Base-by-base conservation (phyloP, 2,329 filamentous ascomycete genomes). In the Penicillium sp. region DNA sequence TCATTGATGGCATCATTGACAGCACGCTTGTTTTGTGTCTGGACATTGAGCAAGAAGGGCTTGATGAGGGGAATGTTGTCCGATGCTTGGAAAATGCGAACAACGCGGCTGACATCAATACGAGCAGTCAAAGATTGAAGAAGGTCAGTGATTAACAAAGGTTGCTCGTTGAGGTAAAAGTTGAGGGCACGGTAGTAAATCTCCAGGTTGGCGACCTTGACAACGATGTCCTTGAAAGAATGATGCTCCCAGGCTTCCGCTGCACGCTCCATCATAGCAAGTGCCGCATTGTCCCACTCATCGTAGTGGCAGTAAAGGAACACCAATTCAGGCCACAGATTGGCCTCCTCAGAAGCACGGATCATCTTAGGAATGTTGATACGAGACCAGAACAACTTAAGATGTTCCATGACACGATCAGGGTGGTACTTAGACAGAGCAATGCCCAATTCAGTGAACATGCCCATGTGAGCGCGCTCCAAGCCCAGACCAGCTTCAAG, bases 301-400 rank as follows among this genome's bases (percentile, higher is more conserved):
- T 99, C 95, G 68, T 97, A 97, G 77, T 99, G 94, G 72, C 90
- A 91, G 81, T 97, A 97, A 65, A 96, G 83, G 84, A 99, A 99
- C 54, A 99, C 91, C 61, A 99, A 81, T 77, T 99, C 94, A 0
- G 94, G 93, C 94, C 94, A 99, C 30, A 99, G 79, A 71, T 96
- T 92, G 50, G 92, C 93, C 66, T 96, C 91, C 79, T 97, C 93
- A 74, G 88, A 93, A 24, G 91, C 91, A 52, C 86, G 85, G 65
- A 99, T 96, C 82, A 96, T 88, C 84, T 97, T 97, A 28, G 93
- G 94, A 66, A 97, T 91, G 76, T 99, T 97, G 81, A 97, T 94
- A 62, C 94, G 84, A 63, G 88, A 89, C 94, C 94, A 99, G 85
- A 99, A 99, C 52, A 99, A 84, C 78, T 97, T 96, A 63, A 99